Base-by-base conservation (phyloP, 2,329 filamentous ascomycete genomes). In the Apiospora hydei region DNA sequence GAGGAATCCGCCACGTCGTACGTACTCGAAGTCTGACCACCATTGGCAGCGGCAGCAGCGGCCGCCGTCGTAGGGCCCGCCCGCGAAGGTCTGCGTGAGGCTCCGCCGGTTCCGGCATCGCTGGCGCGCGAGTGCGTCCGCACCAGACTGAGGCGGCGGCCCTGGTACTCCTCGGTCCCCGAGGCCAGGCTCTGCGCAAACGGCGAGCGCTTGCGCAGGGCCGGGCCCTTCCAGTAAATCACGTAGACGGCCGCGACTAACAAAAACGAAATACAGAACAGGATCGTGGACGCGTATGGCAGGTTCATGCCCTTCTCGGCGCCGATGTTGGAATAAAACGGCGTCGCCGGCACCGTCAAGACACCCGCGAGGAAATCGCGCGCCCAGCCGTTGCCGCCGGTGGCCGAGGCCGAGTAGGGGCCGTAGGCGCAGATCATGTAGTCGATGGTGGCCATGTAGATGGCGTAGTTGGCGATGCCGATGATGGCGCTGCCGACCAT, bases 351-450 rank as follows among this genome's bases (percentile, higher is more conserved):
- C 44, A 92, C 82, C 1, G 90, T 90, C 16, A 90, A 84, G n/a
- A 92, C 84, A 81, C 91, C 90, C 44, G 91, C 90, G 38, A 92
- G 82, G 78, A 92, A 88, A 75, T 92, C 90, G 75, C 91, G 85
- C 46, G 90, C 86, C 82, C 90, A 91, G 24, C 89, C 91, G 76
- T 93, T 92, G 24, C 91, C 90, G 67, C 90, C 91, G 0, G 90
- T 92, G 0, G 91, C 91, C 1, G 89, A 91, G 14, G 91, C 90
- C 2, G 90, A 89, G 80, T 91, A 92, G 0, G 88, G 88, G 0
- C 90, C 90, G 76, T 93, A 93, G 7, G 90, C 89, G 73, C 68
- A 53, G 34, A 70, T 49, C 87, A 91, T 90, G 78, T 92, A 92
- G 77, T 92, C 90, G 74, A 92, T 91, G 2, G 89, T 91, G 30